Percentiles rank a stretch among this genome's conserved stretches.
Evolutionary conservation across 768 basidiomycete species (phyloP).

Genomic region (Mycena vitilis): DNA sequence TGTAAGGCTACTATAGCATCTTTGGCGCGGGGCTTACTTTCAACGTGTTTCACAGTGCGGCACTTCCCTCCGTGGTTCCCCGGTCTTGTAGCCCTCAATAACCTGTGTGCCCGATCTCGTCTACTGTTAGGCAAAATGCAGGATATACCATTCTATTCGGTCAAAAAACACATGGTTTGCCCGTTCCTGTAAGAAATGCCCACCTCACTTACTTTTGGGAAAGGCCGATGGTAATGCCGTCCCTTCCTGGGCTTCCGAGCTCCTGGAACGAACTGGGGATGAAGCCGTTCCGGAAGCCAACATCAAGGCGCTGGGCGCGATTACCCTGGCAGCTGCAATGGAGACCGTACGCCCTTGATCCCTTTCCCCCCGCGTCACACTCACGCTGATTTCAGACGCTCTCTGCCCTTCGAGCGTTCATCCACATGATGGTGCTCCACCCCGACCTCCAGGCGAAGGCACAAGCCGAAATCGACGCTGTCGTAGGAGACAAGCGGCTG

Average conservation of each 20-base stretch:
- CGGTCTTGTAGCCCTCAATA: slow-evolving; percentile 32
- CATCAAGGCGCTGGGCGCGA: slow-evolving; percentile 35
- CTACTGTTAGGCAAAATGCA: slow-evolving; percentile 32
- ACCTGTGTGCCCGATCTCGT: slow-evolving; percentile 33
- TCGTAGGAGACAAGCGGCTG: slow-evolving; percentile 35
- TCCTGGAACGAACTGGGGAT: slow-evolving; percentile 31
- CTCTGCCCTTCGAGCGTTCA: slow-evolving; percentile 44
- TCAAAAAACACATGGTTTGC: slow-evolving; percentile 38
- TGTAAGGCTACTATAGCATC: slow-evolving; percentile 23
- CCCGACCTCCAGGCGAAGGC: slow-evolving; percentile 46
- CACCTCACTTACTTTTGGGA: not conserved
- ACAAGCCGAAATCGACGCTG: slow-evolving; percentile 46
- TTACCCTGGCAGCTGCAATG: slow-evolving; percentile 36
- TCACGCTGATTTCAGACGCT: slow-evolving; percentile 40
- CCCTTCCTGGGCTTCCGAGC: slow-evolving; percentile 36
- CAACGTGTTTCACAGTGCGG: slow-evolving; percentile 41
- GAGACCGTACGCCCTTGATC: slow-evolving; percentile 29
- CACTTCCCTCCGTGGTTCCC: slow-evolving; percentile 55
- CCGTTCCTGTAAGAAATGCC: not conserved
- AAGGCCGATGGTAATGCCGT: slow-evolving; percentile 34
- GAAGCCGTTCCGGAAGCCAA: slow-evolving; percentile 31
- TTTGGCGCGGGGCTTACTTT: not conserved
- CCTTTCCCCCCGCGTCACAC: not conserved
- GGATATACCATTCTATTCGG: slow-evolving; percentile 34
- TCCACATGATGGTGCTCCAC: slow-evolving; percentile 47